Evolutionary conservation across 768 basidiomycete species (phyloP), one percentile per base, ranked within the genome.

Genomic region (Rhizopogon vulgaris): DNA sequence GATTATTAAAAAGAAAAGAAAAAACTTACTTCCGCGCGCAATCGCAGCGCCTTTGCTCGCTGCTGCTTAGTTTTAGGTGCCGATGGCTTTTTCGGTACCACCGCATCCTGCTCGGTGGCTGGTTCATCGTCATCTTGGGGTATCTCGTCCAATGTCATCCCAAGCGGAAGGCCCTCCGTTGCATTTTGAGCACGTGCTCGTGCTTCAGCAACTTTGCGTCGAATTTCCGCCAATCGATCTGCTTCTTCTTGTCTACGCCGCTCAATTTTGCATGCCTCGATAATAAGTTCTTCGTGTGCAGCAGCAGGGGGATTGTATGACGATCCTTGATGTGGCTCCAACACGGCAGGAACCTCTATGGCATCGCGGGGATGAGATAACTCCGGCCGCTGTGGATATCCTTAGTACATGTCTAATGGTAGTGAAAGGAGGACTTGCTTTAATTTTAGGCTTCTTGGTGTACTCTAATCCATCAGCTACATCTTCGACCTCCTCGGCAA

Each of bases 271-370:
- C 82, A 77, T 0, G 92, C 94, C 47, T 78, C 69, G 11, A 77
- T 69, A 18, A 97, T 63, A 4, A 95, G 78, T 45, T 82, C 80
- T 46, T 80, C 78, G 58, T 95, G 89, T 0, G 85, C 82, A 3
- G 79, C 74, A 1, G 78, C 80, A 0, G 83, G 82, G 0, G 94
- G 94, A 63, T 96, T 96, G 64, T 97, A 97, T 15, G 91, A 94
- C 3, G 85, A 79, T 17, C 94, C 94, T 30, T 81, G 82, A 57
- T 90, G 89, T 0, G 94, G 94, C 3, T 82, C 70, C 1, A 72
- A 59, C 0, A 92, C 78, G 1, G 90, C 85, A 1, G 85, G 80
- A 0, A 87, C 57, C 8, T 78, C 73, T 53, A 90, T 90, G 18
- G 66, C 51, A 18, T 78, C 60, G 38, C 79, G 76, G 0, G 77